Evolutionary conservation across 2,329 filamentous ascomycete species (phyloP).

Genomic region (Neofusicoccum parvum): DNA sequence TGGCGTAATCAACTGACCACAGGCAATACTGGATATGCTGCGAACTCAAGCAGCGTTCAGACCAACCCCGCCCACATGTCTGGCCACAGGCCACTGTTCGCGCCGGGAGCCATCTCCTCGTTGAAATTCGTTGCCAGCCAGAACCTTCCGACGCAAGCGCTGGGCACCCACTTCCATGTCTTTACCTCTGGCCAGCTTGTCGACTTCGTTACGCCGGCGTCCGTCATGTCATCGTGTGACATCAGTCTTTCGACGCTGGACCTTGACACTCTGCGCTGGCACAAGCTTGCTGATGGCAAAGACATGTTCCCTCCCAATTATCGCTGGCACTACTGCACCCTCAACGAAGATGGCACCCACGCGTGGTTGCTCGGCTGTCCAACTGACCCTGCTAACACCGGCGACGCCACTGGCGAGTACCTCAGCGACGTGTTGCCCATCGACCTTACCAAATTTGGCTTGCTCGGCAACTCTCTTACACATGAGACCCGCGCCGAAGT

Average conservation of each 20-base stretch:
- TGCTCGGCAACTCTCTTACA: slow-evolving; percentile 75
- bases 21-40: slow-evolving; percentile 64
- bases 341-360: slow-evolving; percentile 93
- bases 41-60: slow-evolving; percentile 67
- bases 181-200: slow-evolving; percentile 91
- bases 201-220: slow-evolving; percentile 90
- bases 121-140: slow-evolving; percentile 87
- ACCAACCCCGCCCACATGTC: slow-evolving; percentile 50
- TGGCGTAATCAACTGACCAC: slow-evolving; percentile 29
- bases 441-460: slow-evolving; percentile 86
- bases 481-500: slow-evolving; percentile 44
- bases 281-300: slow-evolving; percentile 89
- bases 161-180: slow-evolving; percentile 92
- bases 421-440: slow-evolving; percentile 93
- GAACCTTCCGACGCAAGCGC: slow-evolving; percentile 83
- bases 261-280: slow-evolving; percentile 84
- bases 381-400: slow-evolving; percentile 67
- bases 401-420: slow-evolving; percentile 81
- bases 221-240: slow-evolving; percentile 81
- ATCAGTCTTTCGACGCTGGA: slow-evolving; percentile 91
- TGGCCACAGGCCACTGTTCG: slow-evolving; percentile 55
- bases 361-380: slow-evolving; percentile 96
- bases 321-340: slow-evolving; percentile 96
- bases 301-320: slow-evolving; percentile 93
- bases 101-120: slow-evolving; percentile 86